Conservation (phyloP, 441 rosid genomes). For the Lepidium campestre region DNA sequence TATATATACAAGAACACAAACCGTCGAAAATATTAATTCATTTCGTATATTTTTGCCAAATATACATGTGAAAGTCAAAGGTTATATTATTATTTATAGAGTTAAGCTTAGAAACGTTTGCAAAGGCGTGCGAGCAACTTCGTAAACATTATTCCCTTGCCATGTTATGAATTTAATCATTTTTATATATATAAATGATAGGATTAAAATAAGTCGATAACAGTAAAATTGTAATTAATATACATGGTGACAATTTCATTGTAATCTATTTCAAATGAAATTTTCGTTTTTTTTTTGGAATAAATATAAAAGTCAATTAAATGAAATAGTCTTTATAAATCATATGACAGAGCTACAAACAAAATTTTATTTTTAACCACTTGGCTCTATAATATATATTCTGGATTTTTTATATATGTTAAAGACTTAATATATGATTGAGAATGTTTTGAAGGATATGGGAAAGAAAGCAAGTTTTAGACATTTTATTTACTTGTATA, state of each 20-base stretch:
- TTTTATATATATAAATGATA: neutral
- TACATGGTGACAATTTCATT: neutral
- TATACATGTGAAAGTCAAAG: constrained; percentile 9
- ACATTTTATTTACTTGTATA: constrained; percentile 7
- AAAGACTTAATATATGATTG: constrained; percentile 1
- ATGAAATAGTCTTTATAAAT: neutral
- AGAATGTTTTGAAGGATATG: neutral
- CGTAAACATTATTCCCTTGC: constrained; percentile 6
- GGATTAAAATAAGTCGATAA: constrained; percentile 11
- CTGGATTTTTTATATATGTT: neutral
- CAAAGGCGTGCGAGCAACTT: constrained; percentile 28
- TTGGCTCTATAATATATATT: neutral
- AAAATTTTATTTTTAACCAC: neutral
- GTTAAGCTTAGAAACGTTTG: neutral
- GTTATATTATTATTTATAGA: neutral
- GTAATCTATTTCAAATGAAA: neutral
- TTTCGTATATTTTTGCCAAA: no score
- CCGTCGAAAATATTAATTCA: neutral
- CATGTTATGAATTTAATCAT: constrained; percentile 5
- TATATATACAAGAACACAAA: constrained; percentile 15
- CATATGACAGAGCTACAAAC: neutral
- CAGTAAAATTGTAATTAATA: neutral
- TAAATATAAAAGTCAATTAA: constrained; percentile 4
- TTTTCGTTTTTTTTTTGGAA: neutral
- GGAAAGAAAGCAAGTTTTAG: neutral